Percentiles rank a stretch among this genome's conserved stretches.
Conservation (phyloP, 163 green algal species). For the Coccomyxa subellipsoidea region DNA sequence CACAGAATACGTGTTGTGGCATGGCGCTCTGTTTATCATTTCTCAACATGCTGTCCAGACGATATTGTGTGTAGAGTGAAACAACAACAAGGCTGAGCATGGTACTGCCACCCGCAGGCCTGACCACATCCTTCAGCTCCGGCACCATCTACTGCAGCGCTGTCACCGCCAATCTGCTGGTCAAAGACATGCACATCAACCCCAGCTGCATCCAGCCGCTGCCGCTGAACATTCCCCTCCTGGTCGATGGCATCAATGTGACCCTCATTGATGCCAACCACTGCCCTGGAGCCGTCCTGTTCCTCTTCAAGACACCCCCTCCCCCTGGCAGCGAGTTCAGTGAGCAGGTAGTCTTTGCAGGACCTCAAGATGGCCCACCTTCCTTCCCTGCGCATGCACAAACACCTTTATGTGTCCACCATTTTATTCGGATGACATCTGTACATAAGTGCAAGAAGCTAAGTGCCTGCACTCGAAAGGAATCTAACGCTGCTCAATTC, state of each 20-base stretch:
- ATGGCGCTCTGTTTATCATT: no score
- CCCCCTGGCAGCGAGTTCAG: neutral
- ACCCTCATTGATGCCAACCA: constrained; percentile 94
- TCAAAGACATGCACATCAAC: constrained; percentile 62
- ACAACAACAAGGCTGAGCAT: no score
- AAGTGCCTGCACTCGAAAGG: no score
- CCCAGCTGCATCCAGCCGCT: constrained; percentile 42
- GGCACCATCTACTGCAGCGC: constrained; percentile 79
- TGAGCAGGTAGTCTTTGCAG: neutral
- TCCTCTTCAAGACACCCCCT: constrained; percentile 66
- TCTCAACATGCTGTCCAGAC: no score
- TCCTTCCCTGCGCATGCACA: no score
- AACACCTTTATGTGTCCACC: no score
- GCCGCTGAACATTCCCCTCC: constrained; percentile 29
- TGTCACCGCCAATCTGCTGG: constrained; percentile 76
- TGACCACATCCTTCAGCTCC: constrained; percentile 55
- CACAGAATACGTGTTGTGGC: no score
- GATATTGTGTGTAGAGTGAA: no score
- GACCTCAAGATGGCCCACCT: neutral
- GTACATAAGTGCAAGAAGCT: no score
- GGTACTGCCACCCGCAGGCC: constrained; percentile 25
- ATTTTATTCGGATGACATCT: no score
- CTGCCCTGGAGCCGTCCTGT: constrained; percentile 87
- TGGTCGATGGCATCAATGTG: constrained; percentile 64
- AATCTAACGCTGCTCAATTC: no score